These are phyloP conservation scores for Nitzschia sp. DNA, from an alignment of 108 stramenopile species.

Conservation along the genomic window DNA sequence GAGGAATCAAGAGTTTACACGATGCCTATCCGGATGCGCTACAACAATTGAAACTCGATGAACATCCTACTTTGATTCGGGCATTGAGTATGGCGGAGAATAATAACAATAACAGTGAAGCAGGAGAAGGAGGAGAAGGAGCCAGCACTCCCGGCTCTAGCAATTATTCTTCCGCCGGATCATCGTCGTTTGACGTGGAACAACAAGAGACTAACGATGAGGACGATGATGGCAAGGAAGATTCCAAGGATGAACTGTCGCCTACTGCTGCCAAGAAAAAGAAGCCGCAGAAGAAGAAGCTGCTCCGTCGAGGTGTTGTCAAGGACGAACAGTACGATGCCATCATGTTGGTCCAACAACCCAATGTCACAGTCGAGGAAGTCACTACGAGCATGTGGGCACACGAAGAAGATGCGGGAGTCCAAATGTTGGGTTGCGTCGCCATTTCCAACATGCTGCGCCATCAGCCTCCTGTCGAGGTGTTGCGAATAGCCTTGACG, in stretches of 20 bases:
- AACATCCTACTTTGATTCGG: constrained; percentile 48
- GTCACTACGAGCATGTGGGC: constrained; percentile 85
- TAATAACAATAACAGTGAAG: too few relatives aligned
- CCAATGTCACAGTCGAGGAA: constrained; percentile 57
- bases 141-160: constrained; percentile 7
- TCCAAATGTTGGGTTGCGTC: constrained; percentile 84
- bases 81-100: constrained; percentile 55
- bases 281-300: constrained; percentile 13
- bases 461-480: constrained; percentile 5
- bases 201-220: too few relatives aligned
- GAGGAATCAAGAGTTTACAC: constrained; percentile 75
- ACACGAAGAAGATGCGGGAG: constrained; percentile 85
- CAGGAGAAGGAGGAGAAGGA: constrained; percentile 23
- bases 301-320: constrained; percentile 44
- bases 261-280: too few relatives aligned
- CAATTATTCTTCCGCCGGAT: not conserved
- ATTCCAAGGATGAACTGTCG: constrained; percentile 30
- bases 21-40: constrained; percentile 78
- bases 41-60: constrained; percentile 52
- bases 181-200: not conserved
- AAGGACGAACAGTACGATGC: constrained; percentile 87
- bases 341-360: constrained; percentile 83
- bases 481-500: constrained; percentile 61
- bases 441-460: constrained; percentile 52
- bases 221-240: constrained; percentile 36